Conservation (phyloP, 805 yeast species). For the Lipomyces mesembrius region DNA sequence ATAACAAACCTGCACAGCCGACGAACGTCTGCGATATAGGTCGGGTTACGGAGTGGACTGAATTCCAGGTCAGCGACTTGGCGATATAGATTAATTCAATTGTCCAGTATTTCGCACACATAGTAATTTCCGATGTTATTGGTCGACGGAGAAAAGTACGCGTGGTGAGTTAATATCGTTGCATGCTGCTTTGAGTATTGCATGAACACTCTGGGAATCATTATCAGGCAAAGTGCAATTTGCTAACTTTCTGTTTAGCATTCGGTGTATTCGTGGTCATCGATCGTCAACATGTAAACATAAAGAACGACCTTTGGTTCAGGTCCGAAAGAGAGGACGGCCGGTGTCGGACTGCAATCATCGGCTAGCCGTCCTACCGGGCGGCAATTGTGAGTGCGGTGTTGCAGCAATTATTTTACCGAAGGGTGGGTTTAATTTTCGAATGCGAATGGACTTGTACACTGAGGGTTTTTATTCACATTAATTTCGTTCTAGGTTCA, state of each 20-base stretch:
- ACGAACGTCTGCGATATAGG: neutral
- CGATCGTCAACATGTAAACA: constrained; percentile 87
- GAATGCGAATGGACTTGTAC: neutral
- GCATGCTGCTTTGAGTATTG: neutral
- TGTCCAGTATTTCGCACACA: neutral
- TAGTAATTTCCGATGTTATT: constrained; percentile 62
- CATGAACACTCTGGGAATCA: neutral
- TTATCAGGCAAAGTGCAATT: neutral
- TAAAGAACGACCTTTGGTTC: constrained; percentile 74
- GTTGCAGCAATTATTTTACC: constrained; percentile 48
- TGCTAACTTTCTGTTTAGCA: constrained; percentile 11
- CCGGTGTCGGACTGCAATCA: constrained; percentile 67
- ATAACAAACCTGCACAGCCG: neutral
- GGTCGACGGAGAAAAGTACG: constrained; percentile 77
- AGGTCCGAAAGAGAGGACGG: constrained; percentile 88
- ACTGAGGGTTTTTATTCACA: neutral
- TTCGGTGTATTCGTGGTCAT: constrained; percentile 90
- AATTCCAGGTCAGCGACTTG: neutral
- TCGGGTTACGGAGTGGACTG: neutral
- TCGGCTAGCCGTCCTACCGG: constrained; percentile 64
- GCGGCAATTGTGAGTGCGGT: constrained; percentile 62
- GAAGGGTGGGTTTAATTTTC: neutral
- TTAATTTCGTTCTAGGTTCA: constrained; percentile 5
- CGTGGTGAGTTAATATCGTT: constrained; percentile 57
- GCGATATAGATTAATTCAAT: neutral